These are phyloP conservation scores for Teratosphaeria gauchensis DNA, from an alignment of 2,329 filamentous ascomycete species.

Conservation along the genomic window DNA sequence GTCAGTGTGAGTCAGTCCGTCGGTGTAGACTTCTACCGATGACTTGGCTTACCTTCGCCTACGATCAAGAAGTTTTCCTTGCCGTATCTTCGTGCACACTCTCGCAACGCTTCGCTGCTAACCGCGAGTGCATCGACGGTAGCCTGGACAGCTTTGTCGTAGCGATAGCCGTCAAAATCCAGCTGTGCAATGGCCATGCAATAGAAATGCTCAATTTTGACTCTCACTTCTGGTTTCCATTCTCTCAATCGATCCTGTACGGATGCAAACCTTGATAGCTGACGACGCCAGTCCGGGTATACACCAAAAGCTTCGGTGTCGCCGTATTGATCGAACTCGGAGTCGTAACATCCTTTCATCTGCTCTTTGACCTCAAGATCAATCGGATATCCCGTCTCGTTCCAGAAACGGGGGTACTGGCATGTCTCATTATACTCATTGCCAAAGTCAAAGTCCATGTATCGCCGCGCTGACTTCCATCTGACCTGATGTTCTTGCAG, in stretches of 20 bases:
- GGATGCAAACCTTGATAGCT: constrained; percentile 56
- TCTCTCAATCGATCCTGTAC: constrained; percentile 59
- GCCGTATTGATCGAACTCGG: constrained; percentile 56
- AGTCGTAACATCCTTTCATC: constrained; percentile 49
- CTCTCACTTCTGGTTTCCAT: constrained; percentile 49
- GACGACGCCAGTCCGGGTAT: constrained; percentile 53
- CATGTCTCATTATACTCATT: constrained; percentile 42
- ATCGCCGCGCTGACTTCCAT: too few relatives aligned
- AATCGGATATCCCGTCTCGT: constrained; percentile 46
- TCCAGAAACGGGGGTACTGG: constrained; percentile 52
- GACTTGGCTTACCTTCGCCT: constrained; percentile 35
- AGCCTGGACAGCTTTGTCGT: constrained; percentile 57
- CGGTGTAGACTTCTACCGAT: too few relatives aligned
- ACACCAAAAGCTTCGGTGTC: constrained; percentile 55
- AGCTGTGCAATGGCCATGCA: constrained; percentile 53
- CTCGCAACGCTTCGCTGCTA: constrained; percentile 47
- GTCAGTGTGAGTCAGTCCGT: too few relatives aligned
- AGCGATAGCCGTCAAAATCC: constrained; percentile 58
- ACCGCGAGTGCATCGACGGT: constrained; percentile 52
- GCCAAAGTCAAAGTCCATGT: too few relatives aligned
- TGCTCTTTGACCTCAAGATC: constrained; percentile 35
- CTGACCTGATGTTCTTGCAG: constrained; percentile 40
- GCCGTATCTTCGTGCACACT: constrained; percentile 47
- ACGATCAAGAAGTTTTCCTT: constrained; percentile 57
- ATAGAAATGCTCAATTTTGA: constrained; percentile 50